Percentiles rank a stretch among this genome's conserved stretches.
Evolutionary conservation across 2,329 filamentous ascomycete species (phyloP).

Genomic region (Ceratocystis papillata): DNA sequence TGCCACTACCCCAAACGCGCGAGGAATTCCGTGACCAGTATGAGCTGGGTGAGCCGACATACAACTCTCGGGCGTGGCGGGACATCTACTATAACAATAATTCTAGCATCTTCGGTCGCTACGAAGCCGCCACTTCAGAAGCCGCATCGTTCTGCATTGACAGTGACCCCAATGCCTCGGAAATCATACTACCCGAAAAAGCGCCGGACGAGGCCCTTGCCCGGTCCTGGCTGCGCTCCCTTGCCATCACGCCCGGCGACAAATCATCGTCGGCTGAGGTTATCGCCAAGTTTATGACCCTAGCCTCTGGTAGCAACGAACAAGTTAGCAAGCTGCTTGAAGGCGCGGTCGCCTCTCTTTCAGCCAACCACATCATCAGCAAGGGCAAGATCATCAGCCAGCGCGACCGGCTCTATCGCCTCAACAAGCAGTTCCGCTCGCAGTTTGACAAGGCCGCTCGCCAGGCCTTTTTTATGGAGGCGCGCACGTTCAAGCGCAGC

Average conservation of each 20-base stretch:
- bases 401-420: slow-evolving; percentile 51
- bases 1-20: slow-evolving; percentile 17
- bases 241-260: slow-evolving; percentile 44
- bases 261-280: slow-evolving; percentile 41
- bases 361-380: slow-evolving; percentile 45
- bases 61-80: slow-evolving; percentile 38
- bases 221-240: slow-evolving; percentile 49
- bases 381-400: slow-evolving; percentile 48
- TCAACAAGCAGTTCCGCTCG: slow-evolving; percentile 49
- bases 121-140: slow-evolving; percentile 44
- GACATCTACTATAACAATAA: slow-evolving; percentile 46
- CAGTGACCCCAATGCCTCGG: neutral
- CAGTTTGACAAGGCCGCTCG: slow-evolving; percentile 47
- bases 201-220: slow-evolving; percentile 36
- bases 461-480: slow-evolving; percentile 46
- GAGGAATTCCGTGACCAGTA: slow-evolving; percentile 16
- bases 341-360: slow-evolving; percentile 40
- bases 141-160: slow-evolving; percentile 33
- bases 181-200: neutral
- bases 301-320: slow-evolving; percentile 35
- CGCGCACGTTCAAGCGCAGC: slow-evolving; percentile 45
- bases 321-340: slow-evolving; percentile 39
- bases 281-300: slow-evolving; percentile 41
- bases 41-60: slow-evolving; percentile 27
- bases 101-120: slow-evolving; percentile 46